Conservation (phyloP, 176 grass and related monocot genomes). For the Alloteropsis semialata region DNA sequence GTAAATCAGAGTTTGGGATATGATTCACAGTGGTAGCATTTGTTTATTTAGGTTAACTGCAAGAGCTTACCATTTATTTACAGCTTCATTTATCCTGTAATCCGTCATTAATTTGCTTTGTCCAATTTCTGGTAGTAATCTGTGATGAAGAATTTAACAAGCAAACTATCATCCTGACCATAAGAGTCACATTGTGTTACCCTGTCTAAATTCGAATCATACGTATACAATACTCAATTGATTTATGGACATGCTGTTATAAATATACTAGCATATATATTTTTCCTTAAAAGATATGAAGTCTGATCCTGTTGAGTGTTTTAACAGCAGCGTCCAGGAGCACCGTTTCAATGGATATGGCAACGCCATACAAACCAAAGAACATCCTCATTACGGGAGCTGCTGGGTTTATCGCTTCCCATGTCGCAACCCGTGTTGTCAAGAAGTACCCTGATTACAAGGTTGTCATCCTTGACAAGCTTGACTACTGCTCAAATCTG, state of each 20-base stretch:
- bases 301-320: background rate
- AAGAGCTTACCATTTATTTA: no score
- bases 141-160: background rate
- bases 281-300: background rate
- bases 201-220: background rate
- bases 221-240: background rate
- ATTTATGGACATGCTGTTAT: background rate
- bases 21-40: background rate
- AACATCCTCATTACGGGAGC: constrained; percentile 79
- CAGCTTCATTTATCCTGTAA: background rate
- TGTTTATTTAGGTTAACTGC: background rate
- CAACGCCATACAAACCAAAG: constrained; percentile 49
- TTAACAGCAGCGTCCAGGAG: constrained; percentile 19
- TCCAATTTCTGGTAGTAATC: background rate
- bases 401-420: constrained; percentile 75
- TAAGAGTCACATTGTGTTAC: background rate
- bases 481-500: constrained; percentile 83
- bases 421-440: constrained; percentile 64
- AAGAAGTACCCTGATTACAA: constrained; percentile 77
- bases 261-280: no score
- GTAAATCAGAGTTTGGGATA: background rate
- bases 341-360: constrained; percentile 32
- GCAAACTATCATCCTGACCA: background rate
- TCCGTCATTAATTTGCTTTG: background rate
- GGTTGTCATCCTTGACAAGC: constrained; percentile 77